These are phyloP conservation scores for Beauveria australis DNA, from an alignment of 2,329 filamentous ascomycete genomes.

Conservation along the genomic window DNA sequence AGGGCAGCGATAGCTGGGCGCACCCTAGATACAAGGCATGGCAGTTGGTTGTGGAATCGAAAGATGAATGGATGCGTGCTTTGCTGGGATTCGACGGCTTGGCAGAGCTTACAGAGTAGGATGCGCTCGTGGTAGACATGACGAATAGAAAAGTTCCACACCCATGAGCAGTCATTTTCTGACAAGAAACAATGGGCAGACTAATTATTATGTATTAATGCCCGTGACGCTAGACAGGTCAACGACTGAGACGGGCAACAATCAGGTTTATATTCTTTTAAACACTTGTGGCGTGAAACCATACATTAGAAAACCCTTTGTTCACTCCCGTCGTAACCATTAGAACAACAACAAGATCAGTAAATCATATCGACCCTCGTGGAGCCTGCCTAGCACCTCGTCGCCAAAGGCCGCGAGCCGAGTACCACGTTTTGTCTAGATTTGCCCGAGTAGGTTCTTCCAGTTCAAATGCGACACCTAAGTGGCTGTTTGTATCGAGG, in stretches of 20 bases:
- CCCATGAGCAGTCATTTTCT: too few relatives aligned
- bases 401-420: slow-evolving; percentile 19
- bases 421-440: slow-evolving; percentile 12
- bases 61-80: too few relatives aligned
- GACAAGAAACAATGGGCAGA: not conserved
- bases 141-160: too few relatives aligned
- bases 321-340: slow-evolving; percentile 25
- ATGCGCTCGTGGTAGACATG: too few relatives aligned
- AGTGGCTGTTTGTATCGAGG: slow-evolving; percentile 18
- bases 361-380: slow-evolving; percentile 26
- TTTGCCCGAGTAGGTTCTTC: not conserved
- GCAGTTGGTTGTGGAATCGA: too few relatives aligned
- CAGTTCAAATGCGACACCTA: slow-evolving; percentile 5
- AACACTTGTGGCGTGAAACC: slow-evolving; percentile 7
- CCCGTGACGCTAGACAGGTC: not conserved
- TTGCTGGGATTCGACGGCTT: too few relatives aligned
- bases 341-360: slow-evolving; percentile 22
- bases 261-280: slow-evolving; percentile 6
- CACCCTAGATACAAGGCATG: too few relatives aligned
- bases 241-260: slow-evolving; percentile 3
- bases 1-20: too few relatives aligned
- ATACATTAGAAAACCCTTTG: slow-evolving; percentile 17
- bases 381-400: slow-evolving; percentile 21
- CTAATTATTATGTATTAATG: slow-evolving; percentile 8
- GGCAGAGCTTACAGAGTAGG: too few relatives aligned